phyloP scores from a whole-genome alignment of 805 yeast genomes.

The Wickerhamomyces rabaulensis region DNA sequence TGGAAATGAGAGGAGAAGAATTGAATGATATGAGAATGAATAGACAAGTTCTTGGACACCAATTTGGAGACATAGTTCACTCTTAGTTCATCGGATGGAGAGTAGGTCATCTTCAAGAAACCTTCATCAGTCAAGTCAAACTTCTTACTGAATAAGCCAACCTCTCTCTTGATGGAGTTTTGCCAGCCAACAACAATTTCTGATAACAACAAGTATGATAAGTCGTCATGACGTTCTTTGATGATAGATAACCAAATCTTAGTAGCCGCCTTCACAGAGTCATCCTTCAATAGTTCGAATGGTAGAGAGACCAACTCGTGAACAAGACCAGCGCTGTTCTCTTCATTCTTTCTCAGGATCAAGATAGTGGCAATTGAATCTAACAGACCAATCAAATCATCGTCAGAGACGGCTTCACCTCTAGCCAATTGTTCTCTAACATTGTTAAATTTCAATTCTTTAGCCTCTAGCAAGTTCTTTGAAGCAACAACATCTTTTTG shows the following conservation, averaged over 20 bases:
- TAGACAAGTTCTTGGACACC: conserved; percentile 48
- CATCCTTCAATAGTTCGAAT: conserved; percentile 56
- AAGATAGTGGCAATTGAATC: conserved; percentile 40
- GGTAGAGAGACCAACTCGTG: conserved; percentile 61
- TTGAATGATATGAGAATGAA: conserved; percentile 65
- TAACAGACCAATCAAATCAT: conserved; percentile 36
- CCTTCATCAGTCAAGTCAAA: conserved; percentile 57
- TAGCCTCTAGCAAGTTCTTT: conserved; percentile 12
- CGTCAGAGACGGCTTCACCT: conserved; percentile 20
- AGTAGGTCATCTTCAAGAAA: conserved; percentile 75
- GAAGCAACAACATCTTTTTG: conserved; percentile 21
- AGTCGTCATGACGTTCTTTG: conserved; percentile 53
- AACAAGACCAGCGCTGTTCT: conserved; percentile 34
- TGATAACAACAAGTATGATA: conserved; percentile 56
- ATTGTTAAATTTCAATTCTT: conserved; percentile 19
- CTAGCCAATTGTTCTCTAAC: conserved; percentile 13
- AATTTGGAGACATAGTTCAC: conserved; percentile 46
- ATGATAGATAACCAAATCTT: conserved; percentile 79
- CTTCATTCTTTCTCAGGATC: conserved; percentile 28
- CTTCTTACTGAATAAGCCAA: conserved; percentile 59
- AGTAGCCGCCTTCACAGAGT: conserved; percentile 57
- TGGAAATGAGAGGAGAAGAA: conserved; percentile 75
- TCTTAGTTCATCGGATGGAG: conserved; percentile 69
- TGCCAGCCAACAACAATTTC: conserved; percentile 72
- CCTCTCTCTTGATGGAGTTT: conserved; percentile 46